Percentiles rank a stretch among this genome's conserved stretches.
Evolutionary conservation across 257 asterid genomes (phyloP).

Genomic region (Verbena officinalis): DNA sequence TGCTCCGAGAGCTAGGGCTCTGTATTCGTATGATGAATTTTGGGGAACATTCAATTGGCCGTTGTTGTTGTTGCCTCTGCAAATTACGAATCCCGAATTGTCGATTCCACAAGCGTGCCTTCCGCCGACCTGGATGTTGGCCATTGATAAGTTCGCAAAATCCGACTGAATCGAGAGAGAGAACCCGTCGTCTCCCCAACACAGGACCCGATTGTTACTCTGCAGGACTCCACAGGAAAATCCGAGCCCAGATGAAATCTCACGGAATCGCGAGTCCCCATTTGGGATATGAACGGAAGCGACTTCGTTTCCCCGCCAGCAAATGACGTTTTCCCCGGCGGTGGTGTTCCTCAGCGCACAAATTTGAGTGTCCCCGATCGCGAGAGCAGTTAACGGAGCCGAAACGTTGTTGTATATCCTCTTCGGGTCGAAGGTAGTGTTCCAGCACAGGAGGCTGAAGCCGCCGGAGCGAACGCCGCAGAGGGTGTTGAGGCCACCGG

Average conservation of each 20-base stretch:
- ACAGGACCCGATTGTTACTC: conserved; percentile 39
- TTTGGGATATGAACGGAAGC: conserved; percentile 19
- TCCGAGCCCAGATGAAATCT: conserved; percentile 71
- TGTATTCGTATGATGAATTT: conserved; percentile 46
- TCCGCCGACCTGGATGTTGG: conserved; percentile 62
- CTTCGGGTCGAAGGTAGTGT: conserved; percentile 50
- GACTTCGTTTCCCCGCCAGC: conserved; percentile 67
- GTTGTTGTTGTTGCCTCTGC: conserved; percentile 58
- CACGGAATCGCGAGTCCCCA: conserved; percentile 30
- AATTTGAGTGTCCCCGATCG: conserved; percentile 71
- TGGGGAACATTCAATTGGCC: conserved; percentile 65
- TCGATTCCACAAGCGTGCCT: conserved; percentile 73
- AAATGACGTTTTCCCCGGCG: conserved; percentile 35
- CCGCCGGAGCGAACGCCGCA: conserved; percentile 86
- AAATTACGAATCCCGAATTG: conserved; percentile 52
- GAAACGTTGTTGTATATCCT: conserved; percentile 52
- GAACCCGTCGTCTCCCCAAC: conserved; percentile 62
- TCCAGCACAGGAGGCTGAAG: conserved; percentile 69
- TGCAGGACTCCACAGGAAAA: conserved; percentile 72
- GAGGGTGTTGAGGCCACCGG: conserved; percentile 72
- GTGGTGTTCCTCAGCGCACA: conserved; percentile 52
- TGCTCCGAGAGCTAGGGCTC: conserved; percentile 63
- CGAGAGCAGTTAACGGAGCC: conserved; percentile 44
- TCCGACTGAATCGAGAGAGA: conserved; percentile 46
- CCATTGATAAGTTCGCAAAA: conserved; percentile 59